Percentiles rank a stretch among this genome's conserved stretches.
phyloP scores from a whole-genome alignment of 108 stramenopile genomes.

The Discostella stelligeroides region DNA sequence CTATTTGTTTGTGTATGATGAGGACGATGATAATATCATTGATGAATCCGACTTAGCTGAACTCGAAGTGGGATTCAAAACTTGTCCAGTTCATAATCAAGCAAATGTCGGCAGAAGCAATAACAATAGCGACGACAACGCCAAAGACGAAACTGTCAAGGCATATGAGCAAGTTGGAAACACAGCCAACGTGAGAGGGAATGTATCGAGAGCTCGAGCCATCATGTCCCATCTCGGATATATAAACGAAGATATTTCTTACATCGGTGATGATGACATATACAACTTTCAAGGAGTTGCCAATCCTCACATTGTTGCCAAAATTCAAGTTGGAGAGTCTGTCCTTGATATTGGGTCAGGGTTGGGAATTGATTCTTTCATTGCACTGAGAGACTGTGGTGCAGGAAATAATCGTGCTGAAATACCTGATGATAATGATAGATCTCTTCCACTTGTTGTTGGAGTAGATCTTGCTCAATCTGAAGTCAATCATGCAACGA shows the following conservation, averaged over 20 bases:
- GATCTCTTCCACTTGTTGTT: slow-evolving; percentile 54
- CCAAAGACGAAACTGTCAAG: slow-evolving; percentile 62
- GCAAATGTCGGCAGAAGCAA: too few relatives aligned
- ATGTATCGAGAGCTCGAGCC: slow-evolving; percentile 58
- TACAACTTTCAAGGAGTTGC: slow-evolving; percentile 87
- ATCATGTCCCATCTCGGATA: slow-evolving; percentile 74
- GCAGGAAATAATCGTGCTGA: slow-evolving; percentile 18
- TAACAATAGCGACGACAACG: slow-evolving; percentile 4
- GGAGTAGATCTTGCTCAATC: slow-evolving; percentile 72
- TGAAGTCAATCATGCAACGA: slow-evolving; percentile 62
- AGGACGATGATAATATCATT: slow-evolving; percentile 42
- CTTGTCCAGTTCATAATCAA: slow-evolving; percentile 21
- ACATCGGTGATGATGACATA: slow-evolving; percentile 60
- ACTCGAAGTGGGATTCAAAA: slow-evolving; percentile 2
- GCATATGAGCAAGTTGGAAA: slow-evolving; percentile 77
- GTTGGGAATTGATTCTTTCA: slow-evolving; percentile 74
- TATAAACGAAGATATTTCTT: slow-evolving; percentile 57
- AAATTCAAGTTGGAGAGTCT: slow-evolving; percentile 60
- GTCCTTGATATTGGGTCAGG: slow-evolving; percentile 80
- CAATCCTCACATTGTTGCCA: slow-evolving; percentile 68
- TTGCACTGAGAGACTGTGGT: slow-evolving; percentile 52
- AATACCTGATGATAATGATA: background rate
- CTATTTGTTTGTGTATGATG: slow-evolving; percentile 46
- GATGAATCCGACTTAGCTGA: slow-evolving; percentile 17
- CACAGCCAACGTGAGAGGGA: slow-evolving; percentile 62